phyloP scores from a whole-genome alignment of 2,329 filamentous ascomycete species.

The Stemphylium beticola region DNA sequence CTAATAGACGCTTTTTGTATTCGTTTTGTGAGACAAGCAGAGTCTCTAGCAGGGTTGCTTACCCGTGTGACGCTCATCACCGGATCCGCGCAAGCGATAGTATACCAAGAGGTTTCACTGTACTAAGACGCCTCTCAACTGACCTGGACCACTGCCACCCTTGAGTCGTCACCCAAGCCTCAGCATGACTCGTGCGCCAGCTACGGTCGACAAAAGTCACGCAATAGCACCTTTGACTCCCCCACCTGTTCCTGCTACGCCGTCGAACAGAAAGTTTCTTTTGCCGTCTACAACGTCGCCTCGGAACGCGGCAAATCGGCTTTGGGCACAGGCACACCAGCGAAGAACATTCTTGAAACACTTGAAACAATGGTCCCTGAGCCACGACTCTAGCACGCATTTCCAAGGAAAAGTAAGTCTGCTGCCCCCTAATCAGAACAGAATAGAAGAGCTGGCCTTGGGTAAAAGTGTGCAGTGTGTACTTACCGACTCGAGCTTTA shows the following conservation, averaged over 20 bases:
- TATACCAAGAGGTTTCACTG: background rate
- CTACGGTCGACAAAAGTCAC: constrained; percentile 5
- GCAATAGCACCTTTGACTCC: constrained; percentile 11
- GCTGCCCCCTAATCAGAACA: constrained; percentile 5
- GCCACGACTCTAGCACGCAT: constrained; percentile 37
- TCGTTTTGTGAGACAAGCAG: too few species aligned
- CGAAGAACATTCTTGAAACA: constrained; percentile 30
- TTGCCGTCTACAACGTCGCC: constrained; percentile 14
- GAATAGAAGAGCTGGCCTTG: constrained; percentile 21
- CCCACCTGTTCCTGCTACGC: background rate
- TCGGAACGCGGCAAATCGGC: constrained; percentile 22
- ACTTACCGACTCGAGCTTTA: constrained; percentile 24
- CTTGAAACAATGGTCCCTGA: constrained; percentile 32
- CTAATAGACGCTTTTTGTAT: too few species aligned
- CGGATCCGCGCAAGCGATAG: background rate
- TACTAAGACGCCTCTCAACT: background rate
- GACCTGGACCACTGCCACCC: background rate
- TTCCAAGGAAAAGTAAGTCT: constrained; percentile 40
- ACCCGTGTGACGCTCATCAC: background rate
- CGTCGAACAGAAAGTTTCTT: background rate
- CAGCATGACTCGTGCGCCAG: constrained; percentile 15
- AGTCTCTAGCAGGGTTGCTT: too few species aligned
- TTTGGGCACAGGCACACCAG: constrained; percentile 26
- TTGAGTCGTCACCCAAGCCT: background rate
- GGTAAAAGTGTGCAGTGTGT: constrained; percentile 38